phyloP scores from a whole-genome alignment of 2,329 filamentous ascomycete species.

The Sarocladium oryzae region DNA sequence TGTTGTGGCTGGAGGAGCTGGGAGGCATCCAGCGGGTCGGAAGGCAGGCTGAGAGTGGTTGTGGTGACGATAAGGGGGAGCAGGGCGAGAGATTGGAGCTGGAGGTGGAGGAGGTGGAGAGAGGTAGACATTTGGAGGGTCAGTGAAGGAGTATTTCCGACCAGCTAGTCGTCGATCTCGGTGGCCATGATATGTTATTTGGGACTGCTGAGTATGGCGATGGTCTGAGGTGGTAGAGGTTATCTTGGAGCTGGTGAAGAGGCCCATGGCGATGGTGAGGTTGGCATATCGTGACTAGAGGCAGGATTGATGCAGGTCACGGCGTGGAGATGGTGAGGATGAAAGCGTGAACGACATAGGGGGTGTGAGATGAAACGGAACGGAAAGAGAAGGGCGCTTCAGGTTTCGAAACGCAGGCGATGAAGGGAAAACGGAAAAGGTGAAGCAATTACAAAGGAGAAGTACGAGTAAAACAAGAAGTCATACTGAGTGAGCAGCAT shows the following conservation, averaged over 20 bases:
- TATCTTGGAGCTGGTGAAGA: conserved; percentile 7
- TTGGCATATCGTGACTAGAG: not conserved
- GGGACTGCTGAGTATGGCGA: not conserved
- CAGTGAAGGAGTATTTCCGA: conserved; percentile 6
- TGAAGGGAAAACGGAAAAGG: not conserved
- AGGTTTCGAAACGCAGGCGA: not conserved
- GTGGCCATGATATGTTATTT: not conserved
- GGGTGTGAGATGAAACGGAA: not conserved
- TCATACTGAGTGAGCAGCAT: too few species aligned
- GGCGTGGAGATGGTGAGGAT: not conserved
- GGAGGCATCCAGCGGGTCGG: not conserved
- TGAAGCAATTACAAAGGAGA: too few species aligned
- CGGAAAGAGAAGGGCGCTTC: not conserved
- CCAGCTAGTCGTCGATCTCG: not conserved
- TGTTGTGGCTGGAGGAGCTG: not conserved
- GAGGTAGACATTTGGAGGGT: conserved; percentile 8
- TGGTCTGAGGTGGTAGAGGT: not conserved
- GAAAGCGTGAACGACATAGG: not conserved
- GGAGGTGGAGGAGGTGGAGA: not conserved
- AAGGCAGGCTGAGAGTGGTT: conserved; percentile 1
- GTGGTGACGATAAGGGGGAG: not conserved
- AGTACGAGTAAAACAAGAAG: too few species aligned
- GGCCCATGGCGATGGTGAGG: conserved; percentile 1
- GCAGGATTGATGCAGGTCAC: not conserved
- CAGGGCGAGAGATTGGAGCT: too few species aligned